Base-by-base conservation (phyloP, 1,284 basidiomycete species). In the Ustilago cynodontis region DNA sequence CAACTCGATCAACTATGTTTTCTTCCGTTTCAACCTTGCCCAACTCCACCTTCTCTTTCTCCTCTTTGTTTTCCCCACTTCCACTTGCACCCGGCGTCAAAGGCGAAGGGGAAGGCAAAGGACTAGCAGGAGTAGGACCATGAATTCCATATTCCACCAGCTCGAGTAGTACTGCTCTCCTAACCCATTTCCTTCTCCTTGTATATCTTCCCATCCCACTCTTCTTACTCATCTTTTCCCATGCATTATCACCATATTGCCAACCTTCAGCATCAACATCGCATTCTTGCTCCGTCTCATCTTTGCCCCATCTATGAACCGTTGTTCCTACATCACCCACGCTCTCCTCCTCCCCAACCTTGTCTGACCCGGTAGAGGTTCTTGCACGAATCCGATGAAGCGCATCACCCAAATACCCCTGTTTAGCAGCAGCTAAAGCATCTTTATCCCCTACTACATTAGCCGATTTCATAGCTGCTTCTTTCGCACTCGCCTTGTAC, bases 211-310 rank as follows among this genome's bases (percentile, higher is more conserved):
- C 93, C 87, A 96, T 90, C 1, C 94, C 93, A 50, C 92, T 93
- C 79, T 91, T 92, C 59, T 88, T 88, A 67, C 90, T 91, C 70
- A 90, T 89, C 58, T 88, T 90, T 81, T 97, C 95, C 95, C 95
- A 98, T 84, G 96, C 95, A 86, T 98, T 98, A 82, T 96, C 95
- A 3, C 92, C 93, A 84, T 95, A 97, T 33, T 95, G 90, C 95
- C 95, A 97, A 0, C 95, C 95, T 66, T 96, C 94, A 1, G 88
- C 83, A 84, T 98, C 95, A 0, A 94, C 96, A 39, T 77, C 74
- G 73, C 69, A 78, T 20, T 65, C 71, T 10, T 61, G 53, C 7
- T 63, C 65, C 16, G 22, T 35, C 16, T 41, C 47, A 2, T 51
- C 57, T 0, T 35, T 53, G 11, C 20, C 37, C 13, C 65, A 51